Evolutionary conservation across 441 rosid species (phyloP), one percentile per base, ranked within the genome.

Genomic region (Populus hybrid): DNA sequence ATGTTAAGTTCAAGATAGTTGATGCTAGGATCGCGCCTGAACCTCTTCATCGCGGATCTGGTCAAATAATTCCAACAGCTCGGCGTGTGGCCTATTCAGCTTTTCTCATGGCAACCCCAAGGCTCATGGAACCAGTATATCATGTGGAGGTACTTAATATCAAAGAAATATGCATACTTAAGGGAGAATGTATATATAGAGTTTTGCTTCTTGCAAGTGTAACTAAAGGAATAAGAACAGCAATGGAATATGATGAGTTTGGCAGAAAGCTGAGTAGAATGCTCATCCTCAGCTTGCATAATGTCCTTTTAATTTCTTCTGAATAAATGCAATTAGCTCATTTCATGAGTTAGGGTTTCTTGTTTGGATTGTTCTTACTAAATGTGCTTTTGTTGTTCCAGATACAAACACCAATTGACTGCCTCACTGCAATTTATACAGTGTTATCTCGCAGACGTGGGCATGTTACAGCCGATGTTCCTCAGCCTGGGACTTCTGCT

Each of bases 401-500:
- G 99, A 95, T 95, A 80, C 97, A 93, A 91, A 94, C 99, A 57
- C 99, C 99, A 36, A 92, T 95, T 35, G 97, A 95, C 77, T 92
- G 99, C 85, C 97, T 94, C 36, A 88, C 97, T 75, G 98, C 98
- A 34, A 92, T 95, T 80, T 95, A 95, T 83, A 95, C 97, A 0
- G 99, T 95, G 69, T 80, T 95, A 75, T 95, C 99, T 64, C 95
- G 98, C 46, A 94, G 99, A 80, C 97, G 98, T 89, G 99, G 99
- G 30, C 99, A 95, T 78, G 97, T 95, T 72, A 95, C 99, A 35
- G 94, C 98, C 46, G 97, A 95, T 85, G 94, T 95, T 82, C 99
- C 99, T 81, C 99, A 93, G 84, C 98, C 99, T 1, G 97, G 99
- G 76, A 95, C 98, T 23, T 98, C 99, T 1, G 92, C 92, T 75